A percentile compares a stretch with the other conserved stretches of the same genome.
phyloP scores from a whole-genome alignment of 2,329 filamentous ascomycete species.

The Colletotrichum sidae region DNA sequence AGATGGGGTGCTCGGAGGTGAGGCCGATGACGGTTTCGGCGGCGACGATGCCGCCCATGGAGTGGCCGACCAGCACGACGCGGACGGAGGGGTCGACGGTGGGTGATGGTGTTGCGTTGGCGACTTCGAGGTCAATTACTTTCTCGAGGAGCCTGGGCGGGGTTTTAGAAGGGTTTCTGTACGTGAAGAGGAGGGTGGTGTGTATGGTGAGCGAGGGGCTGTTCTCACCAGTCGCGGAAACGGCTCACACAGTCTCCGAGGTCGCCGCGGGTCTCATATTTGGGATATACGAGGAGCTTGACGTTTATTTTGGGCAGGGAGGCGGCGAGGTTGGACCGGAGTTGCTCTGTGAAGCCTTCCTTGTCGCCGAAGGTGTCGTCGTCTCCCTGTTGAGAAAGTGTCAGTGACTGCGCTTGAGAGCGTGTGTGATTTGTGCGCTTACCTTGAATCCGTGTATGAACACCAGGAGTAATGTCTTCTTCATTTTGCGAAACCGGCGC shows the following conservation, averaged over 20 bases:
- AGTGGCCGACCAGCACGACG: constrained; percentile 86
- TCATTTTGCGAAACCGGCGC: constrained; percentile 60
- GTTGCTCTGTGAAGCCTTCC: constrained; percentile 77
- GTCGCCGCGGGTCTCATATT: constrained; percentile 85
- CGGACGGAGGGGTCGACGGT: constrained; percentile 88
- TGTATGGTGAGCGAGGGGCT: constrained; percentile 6
- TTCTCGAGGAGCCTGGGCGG: constrained; percentile 81
- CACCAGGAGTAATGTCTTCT: constrained; percentile 83
- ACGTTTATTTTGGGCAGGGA: constrained; percentile 78
- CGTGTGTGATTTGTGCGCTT: constrained; percentile 20
- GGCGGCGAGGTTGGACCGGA: constrained; percentile 72
- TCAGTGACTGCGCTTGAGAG: constrained; percentile 2
- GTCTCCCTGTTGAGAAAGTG: constrained; percentile 65
- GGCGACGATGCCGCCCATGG: constrained; percentile 93
- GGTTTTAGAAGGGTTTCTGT: background rate
- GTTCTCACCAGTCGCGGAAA: constrained; percentile 78
- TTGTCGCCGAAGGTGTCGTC: constrained; percentile 79
- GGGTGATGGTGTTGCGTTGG: constrained; percentile 81
- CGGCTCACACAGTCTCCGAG: constrained; percentile 75
- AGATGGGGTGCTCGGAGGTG: constrained; percentile 65
- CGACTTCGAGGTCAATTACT: constrained; percentile 94
- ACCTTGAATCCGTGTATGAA: constrained; percentile 93
- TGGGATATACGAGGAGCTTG: constrained; percentile 78
- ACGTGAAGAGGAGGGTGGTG: background rate
- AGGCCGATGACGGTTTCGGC: constrained; percentile 87